Percentiles rank a stretch among this genome's conserved stretches.
Conservation (phyloP, 179 eudicot genomes). For the Heliamphora pulchella region DNA sequence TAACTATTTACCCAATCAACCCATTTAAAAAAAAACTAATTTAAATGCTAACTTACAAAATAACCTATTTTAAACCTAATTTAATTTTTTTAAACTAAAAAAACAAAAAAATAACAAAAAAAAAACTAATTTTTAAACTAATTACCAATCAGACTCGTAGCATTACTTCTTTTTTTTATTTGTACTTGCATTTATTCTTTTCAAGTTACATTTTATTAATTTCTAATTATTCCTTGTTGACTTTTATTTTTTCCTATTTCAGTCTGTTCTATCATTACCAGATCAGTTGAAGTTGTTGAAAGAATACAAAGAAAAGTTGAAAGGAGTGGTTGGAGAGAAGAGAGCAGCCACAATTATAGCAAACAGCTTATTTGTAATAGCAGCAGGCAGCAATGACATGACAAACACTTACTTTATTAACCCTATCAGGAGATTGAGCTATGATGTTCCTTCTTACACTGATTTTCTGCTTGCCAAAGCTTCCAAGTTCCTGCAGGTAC, state of each 20-base stretch:
- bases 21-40: no score
- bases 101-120: no score
- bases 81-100: no score
- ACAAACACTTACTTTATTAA: conserved; percentile 53
- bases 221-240: background rate
- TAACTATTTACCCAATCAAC: no score
- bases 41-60: no score
- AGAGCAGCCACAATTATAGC: conserved; percentile 31
- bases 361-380: conserved; percentile 39
- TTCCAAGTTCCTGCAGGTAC: conserved; percentile 61
- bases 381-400: conserved; percentile 72
- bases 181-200: no score
- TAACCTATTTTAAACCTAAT: no score
- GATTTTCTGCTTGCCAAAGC: conserved; percentile 43
- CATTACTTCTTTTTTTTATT: no score
- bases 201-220: no score
- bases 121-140: no score
- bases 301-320: conserved; percentile 50
- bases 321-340: conserved; percentile 45
- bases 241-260: background rate
- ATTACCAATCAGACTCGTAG: no score
- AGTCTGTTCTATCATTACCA: conserved; percentile 46
- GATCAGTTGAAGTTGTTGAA: conserved; percentile 60
- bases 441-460: conserved; percentile 40
- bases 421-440: conserved; percentile 32